Evolutionary conservation across 768 basidiomycete species (phyloP).

Genomic region (Xerocomellus chrysenteron): DNA sequence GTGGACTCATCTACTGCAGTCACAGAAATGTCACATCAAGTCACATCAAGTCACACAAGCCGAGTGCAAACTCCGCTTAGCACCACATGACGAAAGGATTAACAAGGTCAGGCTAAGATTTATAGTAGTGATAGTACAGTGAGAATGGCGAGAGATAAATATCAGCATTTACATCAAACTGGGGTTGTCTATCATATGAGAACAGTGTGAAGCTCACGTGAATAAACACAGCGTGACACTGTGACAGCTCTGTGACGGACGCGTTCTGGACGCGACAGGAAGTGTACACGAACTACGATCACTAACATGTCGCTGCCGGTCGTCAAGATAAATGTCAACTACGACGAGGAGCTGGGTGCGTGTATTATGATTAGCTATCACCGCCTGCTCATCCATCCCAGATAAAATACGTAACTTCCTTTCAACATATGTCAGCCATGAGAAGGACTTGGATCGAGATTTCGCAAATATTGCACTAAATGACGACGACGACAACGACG

Average conservation of each 20-base stretch:
- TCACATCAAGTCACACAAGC: no score
- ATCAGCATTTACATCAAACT: no score
- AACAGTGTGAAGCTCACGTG: conserved; percentile 11
- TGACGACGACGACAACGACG: conserved; percentile 40
- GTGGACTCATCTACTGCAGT: no score
- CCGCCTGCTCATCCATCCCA: conserved; percentile 29
- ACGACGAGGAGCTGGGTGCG: conserved; percentile 71
- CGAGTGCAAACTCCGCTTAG: no score
- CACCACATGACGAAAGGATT: no score
- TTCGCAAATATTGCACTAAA: conserved; percentile 72
- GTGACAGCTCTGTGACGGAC: conserved; percentile 29
- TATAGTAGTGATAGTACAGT: no score
- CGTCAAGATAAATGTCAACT: conserved; percentile 59
- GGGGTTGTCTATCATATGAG: no score
- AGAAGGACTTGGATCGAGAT: conserved; percentile 64
- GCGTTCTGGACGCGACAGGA: conserved; percentile 23
- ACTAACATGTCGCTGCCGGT: conserved; percentile 64
- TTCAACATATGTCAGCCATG: conserved; percentile 60
- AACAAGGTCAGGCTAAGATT: no score
- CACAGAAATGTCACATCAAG: no score
- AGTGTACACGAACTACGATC: conserved; percentile 13
- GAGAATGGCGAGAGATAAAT: no score
- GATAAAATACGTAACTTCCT: conserved; percentile 72
- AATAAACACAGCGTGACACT: conserved; percentile 3
- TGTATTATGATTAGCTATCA: background rate